Evolutionary conservation across 108 stramenopile species (phyloP), one percentile per base, ranked within the genome.

Genomic region (Parietichytrium sp.): DNA sequence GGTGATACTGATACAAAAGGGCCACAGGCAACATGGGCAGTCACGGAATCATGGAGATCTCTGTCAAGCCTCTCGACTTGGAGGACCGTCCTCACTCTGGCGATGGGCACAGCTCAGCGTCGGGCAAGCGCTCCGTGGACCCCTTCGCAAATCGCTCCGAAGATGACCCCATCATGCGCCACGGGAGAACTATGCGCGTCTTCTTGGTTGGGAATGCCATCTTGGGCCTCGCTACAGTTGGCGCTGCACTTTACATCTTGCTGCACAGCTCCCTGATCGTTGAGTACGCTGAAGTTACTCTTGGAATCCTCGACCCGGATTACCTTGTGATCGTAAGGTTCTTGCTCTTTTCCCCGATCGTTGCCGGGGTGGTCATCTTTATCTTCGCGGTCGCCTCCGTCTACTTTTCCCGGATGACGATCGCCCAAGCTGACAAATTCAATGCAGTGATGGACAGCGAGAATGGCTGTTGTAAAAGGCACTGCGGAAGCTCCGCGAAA

Each of bases 261-360:
- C n/a, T n/a, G n/a, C 61, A 45, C 42, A 72, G 36, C 38, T 23
- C 20, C 13, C 33, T 72, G 61, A 72, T 72, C 20, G 61, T 72
- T 0, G 42, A 72, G 23, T 72, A 45, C 20, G 33, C 61, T 25
- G 20, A 13, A 6, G 45, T n/a, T 6, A 10, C 45, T 8, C 61
- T 72, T 0, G 38, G 61, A 1, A 45, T 8, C 0, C 29, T 72
- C n/a, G 42, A 72, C 61, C 20, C 23, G 8, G 29, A 6, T n/a
- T 72, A 72, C 4, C 10, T 45, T 33, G 61, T 42, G 38, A 6
- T 45, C 16, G 36, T 72, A 10, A 10, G 20, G 10, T 72, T 72
- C 61, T 72, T 72, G 20, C 13, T 1, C 16, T 72, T 31, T 7
- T 33, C 38, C 10, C 61, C 61, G 3, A 3, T 72, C 33, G 42